Percentiles rank a stretch among this genome's conserved stretches.
phyloP scores from a whole-genome alignment of 768 basidiomycete species.

The Serendipita vermifera region DNA sequence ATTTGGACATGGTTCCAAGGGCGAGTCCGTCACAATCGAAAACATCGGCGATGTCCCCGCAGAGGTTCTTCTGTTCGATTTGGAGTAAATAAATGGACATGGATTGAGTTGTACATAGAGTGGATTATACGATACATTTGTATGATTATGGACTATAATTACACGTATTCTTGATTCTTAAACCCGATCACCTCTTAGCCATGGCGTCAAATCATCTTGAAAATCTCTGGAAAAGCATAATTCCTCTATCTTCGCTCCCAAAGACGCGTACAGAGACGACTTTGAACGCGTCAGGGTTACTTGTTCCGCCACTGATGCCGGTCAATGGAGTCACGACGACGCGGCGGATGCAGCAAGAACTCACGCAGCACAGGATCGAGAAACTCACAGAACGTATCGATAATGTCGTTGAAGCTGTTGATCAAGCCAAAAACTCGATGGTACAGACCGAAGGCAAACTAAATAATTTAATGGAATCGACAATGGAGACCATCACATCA shows the following conservation, averaged over 20 bases:
- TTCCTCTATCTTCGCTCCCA: neutral
- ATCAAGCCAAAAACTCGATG: conserved; percentile 1
- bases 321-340: neutral
- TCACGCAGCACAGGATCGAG: neutral
- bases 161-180: neutral
- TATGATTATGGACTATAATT: too few species aligned
- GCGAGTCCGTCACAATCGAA: conserved; percentile 28
- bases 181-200: neutral
- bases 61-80: conserved; percentile 72
- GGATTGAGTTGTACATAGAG: neutral
- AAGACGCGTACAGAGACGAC: neutral
- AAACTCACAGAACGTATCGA: conserved; percentile 8
- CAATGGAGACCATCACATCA: too few species aligned
- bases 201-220: neutral
- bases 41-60: conserved; percentile 54
- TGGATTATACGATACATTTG: neutral
- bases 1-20: conserved; percentile 27
- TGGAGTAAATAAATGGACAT: conserved; percentile 28
- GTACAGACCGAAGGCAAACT: neutral
- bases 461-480: neutral
- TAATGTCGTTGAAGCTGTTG: neutral
- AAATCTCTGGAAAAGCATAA: neutral
- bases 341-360: conserved; percentile 5
- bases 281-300: neutral
- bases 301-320: neutral